Percentiles rank a stretch among this genome's conserved stretches.
Evolutionary conservation across 2,329 filamentous ascomycete genomes (phyloP).

Genomic region (Neonectria sp.): DNA sequence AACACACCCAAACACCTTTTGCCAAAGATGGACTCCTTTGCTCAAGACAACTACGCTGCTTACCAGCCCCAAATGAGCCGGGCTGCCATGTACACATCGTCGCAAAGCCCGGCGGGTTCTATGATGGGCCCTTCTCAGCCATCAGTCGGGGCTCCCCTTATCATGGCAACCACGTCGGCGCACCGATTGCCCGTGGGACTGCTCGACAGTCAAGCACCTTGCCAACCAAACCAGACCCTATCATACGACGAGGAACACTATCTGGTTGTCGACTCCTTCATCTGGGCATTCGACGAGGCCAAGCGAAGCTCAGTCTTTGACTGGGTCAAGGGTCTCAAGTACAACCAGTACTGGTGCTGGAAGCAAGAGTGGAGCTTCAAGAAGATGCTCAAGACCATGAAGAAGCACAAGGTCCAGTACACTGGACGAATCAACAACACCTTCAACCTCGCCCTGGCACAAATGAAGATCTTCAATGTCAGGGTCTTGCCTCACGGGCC

Average conservation of each 20-base stretch:
- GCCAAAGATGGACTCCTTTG: no score
- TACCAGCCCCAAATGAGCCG: background rate
- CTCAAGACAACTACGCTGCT: background rate
- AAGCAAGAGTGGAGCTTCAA: background rate
- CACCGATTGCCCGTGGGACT: background rate
- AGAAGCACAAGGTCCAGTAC: background rate
- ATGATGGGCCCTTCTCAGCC: background rate
- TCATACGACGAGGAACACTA: background rate
- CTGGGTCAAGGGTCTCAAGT: background rate
- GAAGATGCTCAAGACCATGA: background rate
- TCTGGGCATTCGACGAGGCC: background rate
- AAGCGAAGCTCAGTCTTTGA: background rate
- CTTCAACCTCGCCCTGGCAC: background rate
- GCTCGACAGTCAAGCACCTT: background rate
- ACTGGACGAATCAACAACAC: background rate
- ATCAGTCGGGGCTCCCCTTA: background rate
- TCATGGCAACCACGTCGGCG: background rate
- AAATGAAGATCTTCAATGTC: background rate
- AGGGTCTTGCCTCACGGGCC: background rate
- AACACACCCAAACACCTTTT: background rate
- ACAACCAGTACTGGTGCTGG: background rate
- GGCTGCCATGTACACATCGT: background rate
- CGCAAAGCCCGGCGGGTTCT: background rate
- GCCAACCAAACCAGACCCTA: background rate
- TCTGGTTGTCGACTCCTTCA: background rate